These are phyloP conservation scores for Acacia melanoxylon DNA, from an alignment of 306 rosid species.

Conservation along the genomic window DNA sequence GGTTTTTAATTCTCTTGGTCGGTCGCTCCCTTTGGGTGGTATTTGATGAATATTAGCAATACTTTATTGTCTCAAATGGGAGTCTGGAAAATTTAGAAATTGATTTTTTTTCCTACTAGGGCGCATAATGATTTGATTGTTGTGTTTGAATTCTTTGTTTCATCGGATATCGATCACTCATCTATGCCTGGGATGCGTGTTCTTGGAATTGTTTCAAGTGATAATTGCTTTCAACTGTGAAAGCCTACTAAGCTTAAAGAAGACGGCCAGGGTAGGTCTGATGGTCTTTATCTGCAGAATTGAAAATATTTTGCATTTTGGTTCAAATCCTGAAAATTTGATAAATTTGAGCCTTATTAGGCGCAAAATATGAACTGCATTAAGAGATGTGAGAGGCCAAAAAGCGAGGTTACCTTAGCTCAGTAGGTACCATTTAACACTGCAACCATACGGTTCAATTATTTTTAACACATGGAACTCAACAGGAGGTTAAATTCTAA, in stretches of 20 bases:
- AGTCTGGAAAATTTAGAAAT: neutral
- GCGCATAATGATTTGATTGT: neutral
- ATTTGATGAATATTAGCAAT: constrained; percentile 4
- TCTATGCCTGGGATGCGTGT: neutral
- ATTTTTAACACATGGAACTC: neutral
- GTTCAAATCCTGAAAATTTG: constrained; percentile 1
- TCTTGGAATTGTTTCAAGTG: neutral
- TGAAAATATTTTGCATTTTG: neutral
- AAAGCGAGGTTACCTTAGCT: neutral
- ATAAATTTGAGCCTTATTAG: constrained; percentile 2
- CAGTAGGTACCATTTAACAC: neutral
- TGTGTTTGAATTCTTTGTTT: neutral
- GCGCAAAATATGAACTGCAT: neutral
- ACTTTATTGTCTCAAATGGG: neutral
- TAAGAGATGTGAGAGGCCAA: neutral
- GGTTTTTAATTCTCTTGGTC: constrained; percentile 3
- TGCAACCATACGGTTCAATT: neutral
- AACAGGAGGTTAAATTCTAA: neutral
- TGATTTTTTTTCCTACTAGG: neutral
- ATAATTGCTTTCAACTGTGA: neutral
- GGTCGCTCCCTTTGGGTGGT: neutral
- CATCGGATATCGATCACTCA: neutral
- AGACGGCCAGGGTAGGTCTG: neutral
- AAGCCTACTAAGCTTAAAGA: neutral
- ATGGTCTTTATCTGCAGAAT: neutral